Evolutionary conservation across 2,329 filamentous ascomycete species (phyloP), one percentile per base, ranked within the genome.

Genomic region (Claviceps africana): DNA sequence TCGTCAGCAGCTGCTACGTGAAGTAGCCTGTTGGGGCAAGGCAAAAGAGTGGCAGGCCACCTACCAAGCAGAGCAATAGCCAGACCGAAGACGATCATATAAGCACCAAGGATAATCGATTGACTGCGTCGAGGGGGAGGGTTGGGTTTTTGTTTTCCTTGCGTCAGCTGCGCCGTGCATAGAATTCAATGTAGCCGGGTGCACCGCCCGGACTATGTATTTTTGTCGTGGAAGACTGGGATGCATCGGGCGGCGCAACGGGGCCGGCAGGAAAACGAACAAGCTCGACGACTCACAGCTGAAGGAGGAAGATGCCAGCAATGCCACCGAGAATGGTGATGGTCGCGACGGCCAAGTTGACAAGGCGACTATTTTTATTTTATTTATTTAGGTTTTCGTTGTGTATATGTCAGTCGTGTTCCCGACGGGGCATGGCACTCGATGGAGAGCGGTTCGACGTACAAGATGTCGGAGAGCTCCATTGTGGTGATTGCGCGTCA

Each of bases 381-480:
- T 22, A 17, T 15, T 44, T 28, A 3, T 25, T 3, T 25, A n/a
- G n/a, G 15, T 39, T 7, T 44, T 28, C 11, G 2, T 35, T 35
- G 9, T 13, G 10, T 15, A 37, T 35, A 25, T 48, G 62, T 73
- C 64, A 73, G 69, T 64, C 54, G 55, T 54, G 46, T 28, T 31
- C 51, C 33, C 42, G 33, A 50, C 47, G 4, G 17, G 43, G 22
- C 25, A 50, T 37, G 17, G 21, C 28, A 15, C 10, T 30, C 21
- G 31, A 19, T 25, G 19, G 7, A 44, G 17, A 37, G 44, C 33
- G 50, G 48, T 47, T 54, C 45, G 48, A 64, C 86, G 73, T 77
- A 94, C 88, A 95, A 94, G 68, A 83, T 83, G 72, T 95, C 88
- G 57, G 88, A 91, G 75, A 89, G 87, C 71, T 95, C 89, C 88